Percentiles rank a stretch among this genome's conserved stretches.
phyloP scores from a whole-genome alignment of 2,329 filamentous ascomycete genomes.

The Aureobasidium sp. region DNA sequence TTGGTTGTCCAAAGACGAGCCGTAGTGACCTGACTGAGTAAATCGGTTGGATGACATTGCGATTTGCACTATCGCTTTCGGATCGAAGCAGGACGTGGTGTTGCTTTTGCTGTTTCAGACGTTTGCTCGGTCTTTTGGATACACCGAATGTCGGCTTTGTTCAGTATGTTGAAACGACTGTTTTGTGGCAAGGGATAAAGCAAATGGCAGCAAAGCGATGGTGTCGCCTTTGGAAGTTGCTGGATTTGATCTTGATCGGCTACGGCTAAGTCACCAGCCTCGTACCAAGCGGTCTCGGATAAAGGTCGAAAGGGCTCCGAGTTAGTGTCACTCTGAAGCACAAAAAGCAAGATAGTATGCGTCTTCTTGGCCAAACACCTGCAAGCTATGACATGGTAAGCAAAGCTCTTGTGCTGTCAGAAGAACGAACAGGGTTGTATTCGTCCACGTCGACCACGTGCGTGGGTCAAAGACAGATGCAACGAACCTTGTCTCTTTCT shows the following conservation, averaged over 20 bases:
- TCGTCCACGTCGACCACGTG: slow-evolving; percentile 1
- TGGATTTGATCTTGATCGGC: background rate
- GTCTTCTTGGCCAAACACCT: slow-evolving; percentile 3
- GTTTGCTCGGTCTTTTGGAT: slow-evolving; percentile 7
- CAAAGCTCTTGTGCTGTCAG: slow-evolving; percentile 1
- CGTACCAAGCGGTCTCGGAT: slow-evolving; percentile 9
- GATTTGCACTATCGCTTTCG: background rate
- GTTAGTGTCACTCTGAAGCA: slow-evolving; percentile 10
- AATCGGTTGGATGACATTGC: slow-evolving; percentile 10
- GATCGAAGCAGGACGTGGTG: background rate
- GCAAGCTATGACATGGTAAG: slow-evolving; percentile 7
- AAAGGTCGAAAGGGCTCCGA: slow-evolving; percentile 5
- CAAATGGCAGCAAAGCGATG: background rate
- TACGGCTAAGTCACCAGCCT: slow-evolving; percentile 1
- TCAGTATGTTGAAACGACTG: background rate
- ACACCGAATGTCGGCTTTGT: slow-evolving; percentile 1
- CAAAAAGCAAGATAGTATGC: slow-evolving; percentile 13
- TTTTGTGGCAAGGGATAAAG: background rate
- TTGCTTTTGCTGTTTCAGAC: slow-evolving; percentile 14
- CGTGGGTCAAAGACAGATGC: background rate
- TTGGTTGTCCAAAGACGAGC: background rate
- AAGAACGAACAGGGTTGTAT: background rate
- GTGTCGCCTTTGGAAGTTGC: slow-evolving; percentile 1
- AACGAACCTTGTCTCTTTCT: slow-evolving; percentile 6
- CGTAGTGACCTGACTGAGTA: slow-evolving; percentile 1